Evolutionary conservation across 257 asterid genomes (phyloP).

Genomic region (Solanum virginianum): DNA sequence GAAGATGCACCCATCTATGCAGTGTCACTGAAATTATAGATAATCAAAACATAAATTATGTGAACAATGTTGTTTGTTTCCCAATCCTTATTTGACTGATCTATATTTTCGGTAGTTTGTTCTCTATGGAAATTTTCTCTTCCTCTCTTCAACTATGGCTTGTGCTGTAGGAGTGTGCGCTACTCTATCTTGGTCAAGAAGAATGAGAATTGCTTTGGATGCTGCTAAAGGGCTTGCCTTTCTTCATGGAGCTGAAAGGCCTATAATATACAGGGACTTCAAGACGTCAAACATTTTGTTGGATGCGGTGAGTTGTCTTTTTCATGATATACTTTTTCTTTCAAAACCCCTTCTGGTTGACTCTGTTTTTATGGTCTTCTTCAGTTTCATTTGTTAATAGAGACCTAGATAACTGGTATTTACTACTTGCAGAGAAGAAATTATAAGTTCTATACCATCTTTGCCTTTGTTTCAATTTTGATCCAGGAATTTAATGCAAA

Average conservation of each 20-base stretch:
- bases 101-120: background rate
- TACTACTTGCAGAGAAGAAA: background rate
- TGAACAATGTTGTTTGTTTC: background rate
- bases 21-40: background rate
- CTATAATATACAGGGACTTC: constrained; percentile 87
- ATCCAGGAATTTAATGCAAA: constrained; percentile 85
- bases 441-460: background rate
- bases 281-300: constrained; percentile 82
- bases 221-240: constrained; percentile 95
- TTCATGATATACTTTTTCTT: background rate
- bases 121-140: background rate
- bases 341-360: background rate
- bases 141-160: background rate
- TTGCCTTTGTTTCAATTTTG: background rate
- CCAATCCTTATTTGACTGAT: background rate
- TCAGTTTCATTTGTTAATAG: background rate
- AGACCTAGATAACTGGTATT: background rate
- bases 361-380: background rate
- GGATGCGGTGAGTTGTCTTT: constrained; percentile 55
- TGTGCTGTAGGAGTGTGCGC: constrained; percentile 53
- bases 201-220: constrained; percentile 86
- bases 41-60: background rate
- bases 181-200: constrained; percentile 59
- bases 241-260: constrained; percentile 87
- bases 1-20: background rate